phyloP scores from a whole-genome alignment of 345 rosid species.

The Hypericum androsaemum region DNA sequence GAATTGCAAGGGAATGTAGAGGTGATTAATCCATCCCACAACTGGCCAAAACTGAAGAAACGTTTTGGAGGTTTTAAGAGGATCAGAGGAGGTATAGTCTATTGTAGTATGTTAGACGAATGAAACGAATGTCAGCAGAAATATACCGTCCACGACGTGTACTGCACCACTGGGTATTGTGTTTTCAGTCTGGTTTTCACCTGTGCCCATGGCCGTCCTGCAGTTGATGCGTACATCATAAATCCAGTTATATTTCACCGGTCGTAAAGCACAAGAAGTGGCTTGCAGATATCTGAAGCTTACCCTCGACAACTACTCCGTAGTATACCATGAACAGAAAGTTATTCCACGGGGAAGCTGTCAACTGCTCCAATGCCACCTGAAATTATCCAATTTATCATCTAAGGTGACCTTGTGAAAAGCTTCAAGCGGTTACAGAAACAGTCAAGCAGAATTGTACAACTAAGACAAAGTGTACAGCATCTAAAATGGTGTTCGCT shows the following conservation, averaged over 20 bases:
- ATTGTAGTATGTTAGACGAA: constrained; percentile 1
- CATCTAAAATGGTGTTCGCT: neutral
- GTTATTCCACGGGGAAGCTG: constrained; percentile 86
- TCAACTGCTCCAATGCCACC: constrained; percentile 73
- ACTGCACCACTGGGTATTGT: constrained; percentile 64
- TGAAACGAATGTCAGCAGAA: constrained; percentile 1
- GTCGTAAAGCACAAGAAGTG: too few species aligned
- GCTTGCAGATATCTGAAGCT: constrained; percentile 13
- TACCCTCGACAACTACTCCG: constrained; percentile 63
- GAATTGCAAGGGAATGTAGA: constrained; percentile 66
- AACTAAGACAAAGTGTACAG: neutral
- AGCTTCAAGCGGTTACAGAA: neutral
- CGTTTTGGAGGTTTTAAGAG: constrained; percentile 9
- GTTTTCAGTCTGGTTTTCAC: constrained; percentile 64
- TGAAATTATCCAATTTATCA: constrained; percentile 16
- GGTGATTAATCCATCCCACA: constrained; percentile 87
- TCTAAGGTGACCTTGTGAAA: neutral
- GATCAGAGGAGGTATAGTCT: neutral
- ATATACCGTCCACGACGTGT: constrained; percentile 77
- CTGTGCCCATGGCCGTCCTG: constrained; percentile 77
- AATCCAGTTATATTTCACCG: too few species aligned
- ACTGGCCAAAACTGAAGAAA: constrained; percentile 72
- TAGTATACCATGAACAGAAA: constrained; percentile 74
- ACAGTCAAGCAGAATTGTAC: neutral
- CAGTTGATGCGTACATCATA: constrained; percentile 15